Percentiles rank a stretch among this genome's conserved stretches.
These are phyloP conservation scores for Verbascum thapsus DNA, from an alignment of 257 asterid species.

Conservation along the genomic window DNA sequence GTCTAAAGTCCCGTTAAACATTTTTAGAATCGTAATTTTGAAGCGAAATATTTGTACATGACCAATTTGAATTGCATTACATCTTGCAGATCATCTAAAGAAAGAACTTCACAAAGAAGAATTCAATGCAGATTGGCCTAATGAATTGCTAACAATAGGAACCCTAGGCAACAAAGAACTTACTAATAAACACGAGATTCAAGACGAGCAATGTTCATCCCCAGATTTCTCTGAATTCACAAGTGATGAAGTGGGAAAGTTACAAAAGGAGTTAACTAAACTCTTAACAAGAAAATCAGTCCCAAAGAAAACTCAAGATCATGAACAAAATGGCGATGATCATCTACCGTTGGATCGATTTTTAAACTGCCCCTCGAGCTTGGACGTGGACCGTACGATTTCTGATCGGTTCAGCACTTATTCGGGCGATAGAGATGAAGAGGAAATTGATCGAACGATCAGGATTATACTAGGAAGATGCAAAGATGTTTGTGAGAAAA, in stretches of 20 bases:
- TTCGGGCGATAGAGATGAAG: slow-evolving; percentile 62
- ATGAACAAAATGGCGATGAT: slow-evolving; percentile 31
- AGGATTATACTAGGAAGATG: slow-evolving; percentile 85
- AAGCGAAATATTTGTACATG: too few relatives aligned
- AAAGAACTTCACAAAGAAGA: slow-evolving; percentile 57
- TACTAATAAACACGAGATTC: slow-evolving; percentile 36
- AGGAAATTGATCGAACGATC: slow-evolving; percentile 86
- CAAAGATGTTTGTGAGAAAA: slow-evolving; percentile 75
- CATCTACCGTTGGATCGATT: slow-evolving; percentile 78
- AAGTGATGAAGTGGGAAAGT: slow-evolving; percentile 69
- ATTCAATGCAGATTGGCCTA: slow-evolving; percentile 77
- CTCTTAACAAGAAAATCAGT: slow-evolving; percentile 60
- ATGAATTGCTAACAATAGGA: slow-evolving; percentile 71
- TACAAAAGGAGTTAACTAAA: slow-evolving; percentile 65
- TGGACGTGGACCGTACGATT: slow-evolving; percentile 68
- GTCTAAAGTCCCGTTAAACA: too few relatives aligned
- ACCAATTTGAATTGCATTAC: too few relatives aligned
- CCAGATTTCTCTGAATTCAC: slow-evolving; percentile 83
- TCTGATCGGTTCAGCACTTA: slow-evolving; percentile 56
- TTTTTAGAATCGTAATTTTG: too few relatives aligned
- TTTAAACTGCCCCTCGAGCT: slow-evolving; percentile 91
- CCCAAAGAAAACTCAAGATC: slow-evolving; percentile 32
- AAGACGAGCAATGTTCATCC: slow-evolving; percentile 51
- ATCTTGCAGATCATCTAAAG: slow-evolving; percentile 46
- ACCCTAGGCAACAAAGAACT: slow-evolving; percentile 68